These are phyloP conservation scores for Spiromastix sp. DNA, from an alignment of 2,329 filamentous ascomycete genomes.

Conservation along the genomic window DNA sequence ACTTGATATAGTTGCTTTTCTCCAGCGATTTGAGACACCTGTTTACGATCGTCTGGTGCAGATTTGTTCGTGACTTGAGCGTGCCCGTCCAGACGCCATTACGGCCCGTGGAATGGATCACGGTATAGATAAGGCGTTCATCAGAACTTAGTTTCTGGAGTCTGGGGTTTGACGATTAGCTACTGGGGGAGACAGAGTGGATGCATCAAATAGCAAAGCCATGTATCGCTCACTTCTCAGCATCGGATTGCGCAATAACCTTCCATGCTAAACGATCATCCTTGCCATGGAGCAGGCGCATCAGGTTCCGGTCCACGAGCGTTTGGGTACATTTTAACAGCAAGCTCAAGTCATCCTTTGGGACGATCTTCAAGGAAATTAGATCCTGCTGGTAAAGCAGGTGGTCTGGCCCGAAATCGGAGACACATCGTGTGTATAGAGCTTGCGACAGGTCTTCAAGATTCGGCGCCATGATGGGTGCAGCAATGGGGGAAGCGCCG, in stretches of 20 bases:
- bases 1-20: slow-evolving; percentile 69
- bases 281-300: slow-evolving; percentile 34
- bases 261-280: slow-evolving; percentile 38
- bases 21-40: slow-evolving; percentile 77
- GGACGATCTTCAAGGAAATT: slow-evolving; percentile 31
- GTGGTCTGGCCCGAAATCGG: slow-evolving; percentile 30
- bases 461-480: slow-evolving; percentile 17
- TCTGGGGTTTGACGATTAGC: too few relatives aligned
- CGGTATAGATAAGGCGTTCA: slow-evolving; percentile 76
- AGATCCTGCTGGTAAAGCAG: slow-evolving; percentile 39
- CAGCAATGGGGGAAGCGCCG: slow-evolving; percentile 21
- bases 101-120: slow-evolving; percentile 75
- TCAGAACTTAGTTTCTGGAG: slow-evolving; percentile 45
- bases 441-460: slow-evolving; percentile 31
- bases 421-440: slow-evolving; percentile 35
- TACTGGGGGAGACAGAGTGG: too few relatives aligned
- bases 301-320: slow-evolving; percentile 36
- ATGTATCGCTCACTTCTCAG: slow-evolving; percentile 37
- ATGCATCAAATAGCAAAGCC: too few relatives aligned
- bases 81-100: slow-evolving; percentile 88
- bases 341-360: slow-evolving; percentile 31
- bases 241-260: slow-evolving; percentile 37
- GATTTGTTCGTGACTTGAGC: slow-evolving; percentile 66
- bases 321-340: slow-evolving; percentile 35
- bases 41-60: slow-evolving; percentile 75